Evolutionary conservation across 176 grass and related monocot genomes (phyloP).

Genomic region (Tillandsia fasciculata): DNA sequence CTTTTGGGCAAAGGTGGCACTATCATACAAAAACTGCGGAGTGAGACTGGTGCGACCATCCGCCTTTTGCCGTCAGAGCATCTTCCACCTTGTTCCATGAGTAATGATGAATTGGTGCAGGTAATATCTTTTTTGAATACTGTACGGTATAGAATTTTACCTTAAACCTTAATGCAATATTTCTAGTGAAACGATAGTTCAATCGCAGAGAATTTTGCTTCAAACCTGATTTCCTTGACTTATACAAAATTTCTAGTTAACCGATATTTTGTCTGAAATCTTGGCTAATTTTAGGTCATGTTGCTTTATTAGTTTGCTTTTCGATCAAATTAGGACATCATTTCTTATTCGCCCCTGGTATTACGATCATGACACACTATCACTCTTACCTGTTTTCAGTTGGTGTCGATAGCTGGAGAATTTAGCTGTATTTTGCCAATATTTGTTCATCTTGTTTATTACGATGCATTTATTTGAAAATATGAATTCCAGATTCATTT

Average conservation of each 20-base stretch:
- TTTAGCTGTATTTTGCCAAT: not conserved
- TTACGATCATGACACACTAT: not conserved
- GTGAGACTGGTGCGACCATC: conserved; percentile 66
- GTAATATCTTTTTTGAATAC: conserved; percentile 32
- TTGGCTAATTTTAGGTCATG: too few relatives aligned
- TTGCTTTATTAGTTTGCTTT: not conserved
- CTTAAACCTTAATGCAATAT: not conserved
- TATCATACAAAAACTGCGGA: conserved; percentile 83
- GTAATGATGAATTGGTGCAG: conserved; percentile 87
- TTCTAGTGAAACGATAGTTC: too few relatives aligned
- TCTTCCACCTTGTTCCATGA: conserved; percentile 76
- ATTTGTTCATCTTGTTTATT: not conserved
- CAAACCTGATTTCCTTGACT: too few relatives aligned
- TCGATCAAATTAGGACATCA: not conserved
- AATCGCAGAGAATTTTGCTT: too few relatives aligned
- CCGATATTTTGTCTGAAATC: too few relatives aligned
- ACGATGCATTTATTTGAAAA: not conserved
- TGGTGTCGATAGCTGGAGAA: not conserved
- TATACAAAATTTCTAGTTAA: too few relatives aligned
- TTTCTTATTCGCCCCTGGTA: not conserved
- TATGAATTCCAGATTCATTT: too few relatives aligned
- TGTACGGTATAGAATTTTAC: conserved; percentile 15
- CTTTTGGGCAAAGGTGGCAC: conserved; percentile 92
- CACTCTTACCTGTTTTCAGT: not conserved
- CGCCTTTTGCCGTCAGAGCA: conserved; percentile 63